Base-by-base conservation (phyloP, 2,329 filamentous ascomycete genomes). In the Trichoderma oligosporum region DNA sequence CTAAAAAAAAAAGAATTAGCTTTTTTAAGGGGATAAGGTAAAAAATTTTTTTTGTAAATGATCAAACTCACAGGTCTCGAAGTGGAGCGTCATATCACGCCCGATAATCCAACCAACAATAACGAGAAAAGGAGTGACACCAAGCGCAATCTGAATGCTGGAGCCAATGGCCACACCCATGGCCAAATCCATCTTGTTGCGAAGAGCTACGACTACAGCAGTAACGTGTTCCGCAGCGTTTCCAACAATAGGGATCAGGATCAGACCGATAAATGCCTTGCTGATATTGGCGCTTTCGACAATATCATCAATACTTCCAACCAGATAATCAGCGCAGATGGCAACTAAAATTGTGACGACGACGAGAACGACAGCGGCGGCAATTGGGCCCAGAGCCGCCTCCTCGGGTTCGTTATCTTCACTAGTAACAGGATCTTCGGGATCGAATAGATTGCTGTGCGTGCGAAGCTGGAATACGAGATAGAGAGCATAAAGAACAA, bases 211-310 rank as follows among this genome's bases (percentile, higher is more conserved):
- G 27, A 91, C 86, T 16, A 91, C 86, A 16, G 89, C 89, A 1
- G 89, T 92, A 36, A 91, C 88, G 66, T 92, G 88, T 70, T 92
- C 88, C 2, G 88, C 88, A 2, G 88, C 88, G 65, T 91, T 91
- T 41, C 88, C 88, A 29, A 91, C 88, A 62, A 91, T 91, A 3
- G 88, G 88, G 47, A 91, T 87, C 18, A 91, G 75, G 48, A 91
- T 89, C 47, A 91, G 76, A 76, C 88, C 88, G 64, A 92, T 90
- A 64, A 92, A 92, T 1, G 85, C 89, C 72, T 88, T 88, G 76
- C 85, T 90, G 69, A 92, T 88, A 60, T 85, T 80, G 2, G 84
- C 83, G 41, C 78, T 83, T 63, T 83, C 78, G 22, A 91, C 88
- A 45, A 92, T 81, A 25, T 79, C 77, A 62, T 91, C 87, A 65